Evolutionary conservation across 1,284 basidiomycete genomes (phyloP).

Genomic region (Naganishia cerealis): DNA sequence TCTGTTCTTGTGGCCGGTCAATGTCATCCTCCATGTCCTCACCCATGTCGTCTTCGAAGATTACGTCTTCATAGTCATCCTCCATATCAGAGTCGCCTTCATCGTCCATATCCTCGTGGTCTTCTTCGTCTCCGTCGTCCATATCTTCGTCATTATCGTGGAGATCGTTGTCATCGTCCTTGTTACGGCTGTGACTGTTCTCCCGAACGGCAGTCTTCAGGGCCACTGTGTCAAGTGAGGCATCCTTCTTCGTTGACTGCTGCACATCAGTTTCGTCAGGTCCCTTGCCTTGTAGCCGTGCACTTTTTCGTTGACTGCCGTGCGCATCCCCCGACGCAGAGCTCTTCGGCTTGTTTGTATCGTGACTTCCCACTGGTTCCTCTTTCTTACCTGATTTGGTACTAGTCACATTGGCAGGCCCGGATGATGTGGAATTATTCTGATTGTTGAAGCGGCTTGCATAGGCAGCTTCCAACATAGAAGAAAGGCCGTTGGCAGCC

Average conservation of each 20-base stretch:
- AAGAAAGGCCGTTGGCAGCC: constrained; percentile 68
- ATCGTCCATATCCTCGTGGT: constrained; percentile 65
- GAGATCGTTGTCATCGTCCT: constrained; percentile 1
- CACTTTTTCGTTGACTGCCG: constrained; percentile 21
- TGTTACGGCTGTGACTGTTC: not conserved
- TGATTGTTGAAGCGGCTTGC: constrained; percentile 57
- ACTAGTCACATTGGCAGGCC: constrained; percentile 40
- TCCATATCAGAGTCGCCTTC: constrained; percentile 81
- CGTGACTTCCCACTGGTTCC: not conserved
- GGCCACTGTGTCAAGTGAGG: not conserved
- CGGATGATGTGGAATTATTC: constrained; percentile 41
- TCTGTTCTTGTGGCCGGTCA: constrained; percentile 65
- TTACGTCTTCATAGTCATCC: constrained; percentile 47
- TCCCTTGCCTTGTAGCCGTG: constrained; percentile 18
- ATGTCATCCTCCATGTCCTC: constrained; percentile 54
- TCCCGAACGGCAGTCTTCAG: not conserved
- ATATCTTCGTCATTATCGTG: constrained; percentile 37
- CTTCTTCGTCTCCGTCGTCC: constrained; percentile 58
- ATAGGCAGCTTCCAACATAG: constrained; percentile 80
- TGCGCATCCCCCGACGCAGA: not conserved
- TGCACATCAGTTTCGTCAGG: not conserved
- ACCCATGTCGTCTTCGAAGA: constrained; percentile 45
- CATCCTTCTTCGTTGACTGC: not conserved
- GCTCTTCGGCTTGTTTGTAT: not conserved
- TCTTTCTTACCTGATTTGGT: constrained; percentile 9